phyloP scores from a whole-genome alignment of 2,329 filamentous ascomycete genomes.

The Pestalotiopsis sp. region DNA sequence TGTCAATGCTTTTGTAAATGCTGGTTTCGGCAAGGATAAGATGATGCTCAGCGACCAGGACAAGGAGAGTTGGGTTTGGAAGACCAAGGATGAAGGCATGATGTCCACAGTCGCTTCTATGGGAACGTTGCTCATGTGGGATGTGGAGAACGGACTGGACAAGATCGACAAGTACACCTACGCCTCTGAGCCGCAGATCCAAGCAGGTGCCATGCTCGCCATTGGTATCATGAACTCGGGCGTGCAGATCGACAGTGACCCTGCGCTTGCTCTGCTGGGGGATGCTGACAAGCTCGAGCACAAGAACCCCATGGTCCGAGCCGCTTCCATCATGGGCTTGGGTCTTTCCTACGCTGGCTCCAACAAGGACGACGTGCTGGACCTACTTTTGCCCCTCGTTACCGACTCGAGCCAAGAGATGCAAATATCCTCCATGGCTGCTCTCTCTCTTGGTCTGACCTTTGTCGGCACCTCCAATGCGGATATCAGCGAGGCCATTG shows the following conservation, averaged over 20 bases:
- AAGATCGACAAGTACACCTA: slow-evolving; percentile 96
- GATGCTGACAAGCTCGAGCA: slow-evolving; percentile 79
- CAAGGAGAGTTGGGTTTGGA: slow-evolving; percentile 96
- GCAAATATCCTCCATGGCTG: slow-evolving; percentile 96
- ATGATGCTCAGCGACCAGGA: slow-evolving; percentile 92
- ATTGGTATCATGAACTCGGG: slow-evolving; percentile 97
- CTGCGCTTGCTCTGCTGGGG: slow-evolving; percentile 82
- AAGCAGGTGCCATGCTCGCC: slow-evolving; percentile 87
- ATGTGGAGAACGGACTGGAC: slow-evolving; percentile 87
- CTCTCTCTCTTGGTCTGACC: slow-evolving; percentile 84
- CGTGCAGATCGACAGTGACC: slow-evolving; percentile 85
- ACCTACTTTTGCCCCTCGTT: slow-evolving; percentile 83
- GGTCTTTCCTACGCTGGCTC: slow-evolving; percentile 94
- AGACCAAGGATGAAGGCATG: slow-evolving; percentile 98
- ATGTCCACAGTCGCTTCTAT: slow-evolving; percentile 93
- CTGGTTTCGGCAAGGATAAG: slow-evolving; percentile 93
- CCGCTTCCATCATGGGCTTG: slow-evolving; percentile 92
- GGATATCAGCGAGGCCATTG: slow-evolving; percentile 88
- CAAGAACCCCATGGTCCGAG: slow-evolving; percentile 75
- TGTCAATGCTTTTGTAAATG: slow-evolving; percentile 96
- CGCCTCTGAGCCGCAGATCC: slow-evolving; percentile 76
- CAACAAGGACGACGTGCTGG: slow-evolving; percentile 86
- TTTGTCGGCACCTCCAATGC: slow-evolving; percentile 92
- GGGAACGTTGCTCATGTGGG: slow-evolving; percentile 90
- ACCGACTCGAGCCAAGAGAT: slow-evolving; percentile 83